These are phyloP conservation scores for Batkoa obscura DNA, from an alignment of 371 early-diverging fungal species.

Conservation along the genomic window DNA sequence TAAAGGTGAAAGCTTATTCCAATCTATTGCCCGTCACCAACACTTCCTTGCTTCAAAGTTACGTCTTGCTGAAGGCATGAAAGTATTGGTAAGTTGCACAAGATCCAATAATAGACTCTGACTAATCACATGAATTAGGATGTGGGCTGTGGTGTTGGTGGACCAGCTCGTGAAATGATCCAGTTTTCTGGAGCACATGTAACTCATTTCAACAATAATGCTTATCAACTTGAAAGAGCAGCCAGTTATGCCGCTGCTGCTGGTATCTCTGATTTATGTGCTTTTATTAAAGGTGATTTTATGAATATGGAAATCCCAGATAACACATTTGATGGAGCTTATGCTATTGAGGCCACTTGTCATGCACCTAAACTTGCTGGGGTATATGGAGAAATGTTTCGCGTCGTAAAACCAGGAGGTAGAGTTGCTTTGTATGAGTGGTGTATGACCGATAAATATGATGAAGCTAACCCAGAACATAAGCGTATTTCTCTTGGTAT, in stretches of 20 bases:
- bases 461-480: slow-evolving; percentile 50
- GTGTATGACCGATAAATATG: slow-evolving; percentile 69
- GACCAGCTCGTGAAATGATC: slow-evolving; percentile 80
- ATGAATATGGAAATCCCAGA: slow-evolving; percentile 79
- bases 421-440: slow-evolving; percentile 83
- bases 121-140: neutral
- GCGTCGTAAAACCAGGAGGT: slow-evolving; percentile 80
- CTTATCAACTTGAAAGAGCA: slow-evolving; percentile 75
- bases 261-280: slow-evolving; percentile 32
- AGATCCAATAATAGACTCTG: slow-evolving; percentile 43
- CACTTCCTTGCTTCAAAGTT: slow-evolving; percentile 62
- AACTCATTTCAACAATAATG: slow-evolving; percentile 88
- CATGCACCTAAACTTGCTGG: slow-evolving; percentile 65
- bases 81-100: slow-evolving; percentile 67
- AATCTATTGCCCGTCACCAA: slow-evolving; percentile 79
- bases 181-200: slow-evolving; percentile 75
- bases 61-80: slow-evolving; percentile 39
- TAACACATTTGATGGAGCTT: slow-evolving; percentile 57
- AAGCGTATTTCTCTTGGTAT: slow-evolving; percentile 55
- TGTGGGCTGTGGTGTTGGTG: slow-evolving; percentile 25
- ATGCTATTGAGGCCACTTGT: slow-evolving; percentile 87
- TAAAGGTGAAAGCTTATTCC: slow-evolving; percentile 50
- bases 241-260: slow-evolving; percentile 41
- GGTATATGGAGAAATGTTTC: slow-evolving; percentile 73
- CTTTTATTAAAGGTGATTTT: slow-evolving; percentile 72